Conservation (phyloP, 352 stramenopile species). For the Globisporangium heterothallicum region DNA sequence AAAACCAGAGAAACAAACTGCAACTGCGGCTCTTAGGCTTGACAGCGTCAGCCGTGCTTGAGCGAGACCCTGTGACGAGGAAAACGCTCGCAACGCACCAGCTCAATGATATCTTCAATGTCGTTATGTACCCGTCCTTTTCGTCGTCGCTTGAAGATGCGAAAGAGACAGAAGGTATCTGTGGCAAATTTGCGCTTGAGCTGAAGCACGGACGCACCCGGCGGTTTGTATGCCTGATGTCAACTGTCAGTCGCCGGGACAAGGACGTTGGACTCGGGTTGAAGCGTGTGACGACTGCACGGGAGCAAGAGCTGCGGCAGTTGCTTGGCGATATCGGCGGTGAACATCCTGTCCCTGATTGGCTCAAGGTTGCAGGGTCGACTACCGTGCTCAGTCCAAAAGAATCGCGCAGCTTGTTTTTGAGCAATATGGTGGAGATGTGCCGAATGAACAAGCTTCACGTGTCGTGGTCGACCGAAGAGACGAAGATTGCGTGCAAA, state of each 20-base stretch:
- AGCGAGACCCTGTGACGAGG: constrained; percentile 67
- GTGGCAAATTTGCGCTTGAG: constrained; percentile 78
- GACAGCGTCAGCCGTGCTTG: constrained; percentile 61
- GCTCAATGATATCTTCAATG: constrained; percentile 82
- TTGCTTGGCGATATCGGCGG: constrained; percentile 66
- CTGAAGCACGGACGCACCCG: constrained; percentile 80
- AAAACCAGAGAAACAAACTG: constrained; percentile 63
- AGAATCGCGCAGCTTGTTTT: constrained; percentile 69
- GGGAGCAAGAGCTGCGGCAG: constrained; percentile 69
- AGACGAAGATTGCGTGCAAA: constrained; percentile 82
- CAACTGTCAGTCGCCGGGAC: constrained; percentile 54
- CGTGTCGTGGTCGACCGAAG: constrained; percentile 82
- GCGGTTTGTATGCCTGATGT: constrained; percentile 64
- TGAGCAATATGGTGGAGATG: constrained; percentile 87
- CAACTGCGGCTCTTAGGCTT: constrained; percentile 71
- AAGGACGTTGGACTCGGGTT: constrained; percentile 79
- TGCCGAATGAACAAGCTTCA: constrained; percentile 86
- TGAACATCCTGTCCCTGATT: constrained; percentile 49
- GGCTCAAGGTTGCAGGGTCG: constrained; percentile 68
- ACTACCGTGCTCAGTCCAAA: constrained; percentile 74
- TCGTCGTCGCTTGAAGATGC: constrained; percentile 55
- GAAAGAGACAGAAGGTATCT: constrained; percentile 51
- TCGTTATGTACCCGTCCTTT: constrained; percentile 82
- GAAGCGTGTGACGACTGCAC: constrained; percentile 32
- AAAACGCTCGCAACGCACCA: constrained; percentile 59